A percentile compares a stretch with the other conserved stretches of the same genome.
These are phyloP conservation scores for Phialocephala subalpina DNA, from an alignment of 2,329 filamentous ascomycete species.

Conservation along the genomic window DNA sequence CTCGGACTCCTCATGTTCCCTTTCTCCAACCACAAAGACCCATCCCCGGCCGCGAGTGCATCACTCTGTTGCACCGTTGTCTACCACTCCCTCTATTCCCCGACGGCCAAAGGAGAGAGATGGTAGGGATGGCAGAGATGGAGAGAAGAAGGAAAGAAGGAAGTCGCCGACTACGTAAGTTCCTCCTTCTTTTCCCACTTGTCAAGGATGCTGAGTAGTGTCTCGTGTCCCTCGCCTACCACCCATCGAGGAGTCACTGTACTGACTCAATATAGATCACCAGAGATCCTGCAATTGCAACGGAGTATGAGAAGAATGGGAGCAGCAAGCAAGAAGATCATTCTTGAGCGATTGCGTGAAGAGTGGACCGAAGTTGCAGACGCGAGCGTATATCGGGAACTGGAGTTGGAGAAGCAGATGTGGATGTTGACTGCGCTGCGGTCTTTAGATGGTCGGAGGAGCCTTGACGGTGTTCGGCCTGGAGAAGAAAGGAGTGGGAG, in stretches of 20 bases:
- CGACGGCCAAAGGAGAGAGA: background rate
- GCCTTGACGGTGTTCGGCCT: background rate
- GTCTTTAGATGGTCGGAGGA: slow-evolving; percentile 8
- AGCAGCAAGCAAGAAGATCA: slow-evolving; percentile 56
- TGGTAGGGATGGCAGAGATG: background rate
- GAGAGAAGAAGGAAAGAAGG: background rate
- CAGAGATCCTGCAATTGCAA: slow-evolving; percentile 50
- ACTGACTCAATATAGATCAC: no score
- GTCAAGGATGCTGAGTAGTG: no score
- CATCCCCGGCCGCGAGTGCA: background rate
- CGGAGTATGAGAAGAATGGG: slow-evolving; percentile 64
- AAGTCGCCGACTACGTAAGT: background rate
- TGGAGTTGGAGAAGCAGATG: slow-evolving; percentile 63
- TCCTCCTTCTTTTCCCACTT: no score
- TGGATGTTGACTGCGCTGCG: slow-evolving; percentile 69
- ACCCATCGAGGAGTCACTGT: no score
- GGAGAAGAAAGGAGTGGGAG: background rate
- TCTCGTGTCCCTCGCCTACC: no score
- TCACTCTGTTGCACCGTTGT: background rate
- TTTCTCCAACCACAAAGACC: background rate
- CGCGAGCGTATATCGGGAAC: slow-evolving; percentile 56
- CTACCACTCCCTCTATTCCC: background rate
- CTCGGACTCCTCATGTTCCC: background rate
- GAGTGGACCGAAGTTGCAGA: slow-evolving; percentile 55
- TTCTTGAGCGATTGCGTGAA: slow-evolving; percentile 63